phyloP scores from a whole-genome alignment of 2,329 filamentous ascomycete genomes.

The Colletotrichum tabaci region DNA sequence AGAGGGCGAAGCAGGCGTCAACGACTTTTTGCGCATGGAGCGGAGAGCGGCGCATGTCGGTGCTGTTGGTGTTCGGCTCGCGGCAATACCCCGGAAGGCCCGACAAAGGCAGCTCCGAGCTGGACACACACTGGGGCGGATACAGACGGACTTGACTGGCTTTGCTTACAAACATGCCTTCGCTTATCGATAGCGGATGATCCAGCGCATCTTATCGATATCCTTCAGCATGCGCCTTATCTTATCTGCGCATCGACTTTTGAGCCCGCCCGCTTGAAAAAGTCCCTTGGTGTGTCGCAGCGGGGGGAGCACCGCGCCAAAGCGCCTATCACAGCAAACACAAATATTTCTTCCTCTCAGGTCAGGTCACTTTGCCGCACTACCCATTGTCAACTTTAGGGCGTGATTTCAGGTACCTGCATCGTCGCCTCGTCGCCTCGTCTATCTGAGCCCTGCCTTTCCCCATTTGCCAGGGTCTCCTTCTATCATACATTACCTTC shows the following conservation, averaged over 20 bases:
- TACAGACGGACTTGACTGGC: background rate
- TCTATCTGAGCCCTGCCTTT: slow-evolving; percentile 8
- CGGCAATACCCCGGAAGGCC: slow-evolving; percentile 37
- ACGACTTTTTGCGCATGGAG: slow-evolving; percentile 24
- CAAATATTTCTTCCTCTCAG: slow-evolving; percentile 27
- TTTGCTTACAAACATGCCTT: slow-evolving; percentile 7
- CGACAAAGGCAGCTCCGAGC: slow-evolving; percentile 39
- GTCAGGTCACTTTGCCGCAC: slow-evolving; percentile 37
- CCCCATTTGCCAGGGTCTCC: background rate
- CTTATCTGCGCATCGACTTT: slow-evolving; percentile 13
- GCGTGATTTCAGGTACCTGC: slow-evolving; percentile 17
- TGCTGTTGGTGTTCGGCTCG: background rate
- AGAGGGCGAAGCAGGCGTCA: slow-evolving; percentile 23
- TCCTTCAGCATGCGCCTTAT: background rate
- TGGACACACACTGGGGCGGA: too few species aligned
- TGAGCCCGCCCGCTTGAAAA: slow-evolving; percentile 9
- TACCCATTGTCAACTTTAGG: slow-evolving; percentile 26
- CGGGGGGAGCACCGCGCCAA: slow-evolving; percentile 23
- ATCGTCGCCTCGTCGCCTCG: slow-evolving; percentile 28
- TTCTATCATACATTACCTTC: background rate
- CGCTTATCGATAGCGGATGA: background rate
- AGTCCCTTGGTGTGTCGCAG: slow-evolving; percentile 16
- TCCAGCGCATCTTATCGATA: background rate
- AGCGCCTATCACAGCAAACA: slow-evolving; percentile 36
- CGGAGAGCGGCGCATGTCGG: slow-evolving; percentile 9